These are phyloP conservation scores for Bryoglossum gracile DNA, from an alignment of 495 filamentous ascomycete species.

Conservation along the genomic window DNA sequence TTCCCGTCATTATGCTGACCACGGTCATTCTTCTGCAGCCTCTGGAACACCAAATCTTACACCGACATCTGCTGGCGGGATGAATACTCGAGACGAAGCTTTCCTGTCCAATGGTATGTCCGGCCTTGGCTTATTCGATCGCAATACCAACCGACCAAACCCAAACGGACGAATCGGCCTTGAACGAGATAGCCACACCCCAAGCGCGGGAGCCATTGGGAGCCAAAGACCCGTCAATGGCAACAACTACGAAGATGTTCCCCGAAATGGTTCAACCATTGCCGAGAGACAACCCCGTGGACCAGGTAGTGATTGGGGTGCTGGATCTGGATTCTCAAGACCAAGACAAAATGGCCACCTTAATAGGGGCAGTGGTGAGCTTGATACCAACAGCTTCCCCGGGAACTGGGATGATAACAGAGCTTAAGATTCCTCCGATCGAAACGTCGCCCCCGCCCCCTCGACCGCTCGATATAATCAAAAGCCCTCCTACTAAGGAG, in stretches of 20 bases:
- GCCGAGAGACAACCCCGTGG: conserved; percentile 80
- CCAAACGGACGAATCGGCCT: conserved; percentile 29
- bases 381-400: conserved; percentile 29
- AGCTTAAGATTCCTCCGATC: conserved; percentile 26
- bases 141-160: conserved; percentile 55
- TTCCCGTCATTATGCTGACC: conserved; percentile 53
- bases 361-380: conserved; percentile 72
- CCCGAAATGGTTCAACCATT: conserved; percentile 47
- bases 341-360: conserved; percentile 74
- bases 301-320: conserved; percentile 65
- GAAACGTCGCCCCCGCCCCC: conserved; percentile 12
- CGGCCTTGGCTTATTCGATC: conserved; percentile 44
- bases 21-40: conserved; percentile 39
- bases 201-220: conserved; percentile 66
- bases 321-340: conserved; percentile 55
- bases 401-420: conserved; percentile 25
- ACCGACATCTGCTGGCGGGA: conserved; percentile 60
- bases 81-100: conserved; percentile 43
- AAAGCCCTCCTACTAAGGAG: not conserved
- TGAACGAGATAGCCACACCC: conserved; percentile 32
- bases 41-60: conserved; percentile 67
- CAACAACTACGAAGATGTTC: conserved; percentile 54
- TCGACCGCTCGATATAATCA: conserved; percentile 17
- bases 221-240: conserved; percentile 74
- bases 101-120: conserved; percentile 44